Evolutionary conservation across 2,329 filamentous ascomycete genomes (phyloP), one percentile per base, ranked within the genome.

Genomic region (Leptographium radiaticola): DNA sequence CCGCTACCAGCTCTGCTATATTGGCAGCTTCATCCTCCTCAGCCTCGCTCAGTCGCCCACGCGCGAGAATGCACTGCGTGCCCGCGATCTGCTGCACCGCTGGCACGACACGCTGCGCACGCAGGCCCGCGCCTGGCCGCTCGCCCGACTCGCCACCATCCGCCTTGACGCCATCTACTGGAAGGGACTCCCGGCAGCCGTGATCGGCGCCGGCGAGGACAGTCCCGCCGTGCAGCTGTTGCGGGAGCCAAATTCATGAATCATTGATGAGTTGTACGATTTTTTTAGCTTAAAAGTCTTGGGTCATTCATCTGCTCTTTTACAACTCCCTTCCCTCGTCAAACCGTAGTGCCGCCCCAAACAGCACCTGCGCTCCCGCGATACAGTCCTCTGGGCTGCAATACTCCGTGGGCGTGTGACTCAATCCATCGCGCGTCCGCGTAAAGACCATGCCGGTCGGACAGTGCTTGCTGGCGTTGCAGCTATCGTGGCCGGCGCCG

Each of bases 361-460:
- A 55, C 25, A 67, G 56, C 10, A 61, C 56, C 38, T 66, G 65
- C 1, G 65, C 57, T 13, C 65, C 64, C 13, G 61, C 53, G 4
- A 62, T 58, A 42, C 64, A 71, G 49, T 70, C 65, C 48, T 68
- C 64, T 0, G 65, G 62, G n/a, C 60, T 65, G 30, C 63, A 67
- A 49, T 64, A 69, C 50, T 61, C 64, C 8, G 65, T 63, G 0
- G 68, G 68, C 16, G 66, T 64, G 49, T 71, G 68, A 56, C 68
- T 70, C 6, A 70, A 60, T 6, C 68, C 68, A 20, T 66, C 60
- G 51, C 59, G 63, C 48, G 65, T 68, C 0, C 66, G 67, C 7
- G 67, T 64, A 49, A 71, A 70, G 38, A 71, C 67, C 68, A 71
- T 71, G 20, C 63, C 62, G 8, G 67, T 67, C 2, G 68, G 68